Evolutionary conservation across 805 yeast genomes (phyloP), one percentile per base, ranked within the genome.

Genomic region (Metschnikowia matae): DNA sequence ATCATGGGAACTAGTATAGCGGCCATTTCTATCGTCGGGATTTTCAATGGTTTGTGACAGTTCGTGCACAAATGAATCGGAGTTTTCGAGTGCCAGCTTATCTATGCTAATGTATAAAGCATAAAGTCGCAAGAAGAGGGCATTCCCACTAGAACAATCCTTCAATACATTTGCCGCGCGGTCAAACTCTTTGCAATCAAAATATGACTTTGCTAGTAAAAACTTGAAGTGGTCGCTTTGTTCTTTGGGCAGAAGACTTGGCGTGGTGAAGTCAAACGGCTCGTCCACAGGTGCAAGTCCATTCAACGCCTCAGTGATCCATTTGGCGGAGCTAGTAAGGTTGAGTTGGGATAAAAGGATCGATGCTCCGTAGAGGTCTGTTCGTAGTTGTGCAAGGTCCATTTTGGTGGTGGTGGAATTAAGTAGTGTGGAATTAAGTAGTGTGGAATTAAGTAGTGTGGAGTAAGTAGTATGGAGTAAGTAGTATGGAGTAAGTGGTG

Each of bases 121-220:
- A 63, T 91, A 92, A 10, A 87, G 68, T 43, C 81, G 70, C 34
- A 90, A 65, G 61, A 91, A 94, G 32, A 67, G 43, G 3, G 84
- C 80, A 46, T 76, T 74, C 0, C 83, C 72, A 46, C 82, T 73
- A 18, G 58, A 63, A 46, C 84, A 80, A 14, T 74, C 73, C 49
- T 73, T 74, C 50, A 94, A 69, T 13, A 75, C 75, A 57, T 74
- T 71, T 4, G 86, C 81, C 50, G 91, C 87, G 26, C 98, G 69
- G 50, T 85, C 92, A 62, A 84, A 92, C 66, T 94, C 98, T 59
- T 86, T 84, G 61, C 89, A 82, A 60, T 82, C 85, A 71, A 92
- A 89, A 62, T 87, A 84, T 0, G 87, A 65, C 48, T 82, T 80
- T 0, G 92, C 97, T 26, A 89, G 70, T 14, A 80, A 55, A 26